A percentile compares a stretch with the other conserved stretches of the same genome.
Evolutionary conservation across 371 early-diverging fungal species (phyloP).

Genomic region (Mortierella sp.): DNA sequence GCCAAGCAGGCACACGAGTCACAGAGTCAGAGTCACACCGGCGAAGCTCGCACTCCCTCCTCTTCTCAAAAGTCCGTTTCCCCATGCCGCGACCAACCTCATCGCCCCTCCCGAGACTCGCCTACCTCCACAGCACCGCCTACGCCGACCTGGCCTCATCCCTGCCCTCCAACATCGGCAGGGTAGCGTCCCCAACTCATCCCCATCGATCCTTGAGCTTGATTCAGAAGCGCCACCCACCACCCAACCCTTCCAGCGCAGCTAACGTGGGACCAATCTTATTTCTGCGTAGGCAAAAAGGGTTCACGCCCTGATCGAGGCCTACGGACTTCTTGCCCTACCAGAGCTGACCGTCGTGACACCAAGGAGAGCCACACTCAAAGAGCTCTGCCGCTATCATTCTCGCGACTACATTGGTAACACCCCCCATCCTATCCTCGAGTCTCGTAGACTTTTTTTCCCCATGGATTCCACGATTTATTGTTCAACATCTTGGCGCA

Average conservation of each 20-base stretch:
- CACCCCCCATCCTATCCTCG: background rate
- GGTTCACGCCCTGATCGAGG: constrained; percentile 63
- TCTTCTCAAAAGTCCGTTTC: no score
- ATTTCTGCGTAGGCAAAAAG: constrained; percentile 27
- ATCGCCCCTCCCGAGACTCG: no score
- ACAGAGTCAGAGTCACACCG: no score
- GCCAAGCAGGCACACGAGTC: no score
- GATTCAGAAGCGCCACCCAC: background rate
- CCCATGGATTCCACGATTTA: no score
- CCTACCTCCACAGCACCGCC: constrained; percentile 33
- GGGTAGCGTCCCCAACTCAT: no score
- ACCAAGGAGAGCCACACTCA: constrained; percentile 63
- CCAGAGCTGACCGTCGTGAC: constrained; percentile 51
- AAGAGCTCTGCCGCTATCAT: constrained; percentile 74
- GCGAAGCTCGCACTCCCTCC: no score
- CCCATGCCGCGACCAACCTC: no score
- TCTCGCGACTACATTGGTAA: constrained; percentile 71
- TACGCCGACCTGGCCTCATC: constrained; percentile 31
- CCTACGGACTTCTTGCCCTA: constrained; percentile 49
- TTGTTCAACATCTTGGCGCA: no score
- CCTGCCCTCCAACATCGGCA: constrained; percentile 40
- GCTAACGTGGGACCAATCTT: background rate
- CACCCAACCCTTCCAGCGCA: background rate
- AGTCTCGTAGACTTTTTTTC: background rate
- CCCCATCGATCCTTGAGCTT: no score